Evolutionary conservation across 1,139 yeast genomes (phyloP).

Genomic region (Candida gigantensis): DNA sequence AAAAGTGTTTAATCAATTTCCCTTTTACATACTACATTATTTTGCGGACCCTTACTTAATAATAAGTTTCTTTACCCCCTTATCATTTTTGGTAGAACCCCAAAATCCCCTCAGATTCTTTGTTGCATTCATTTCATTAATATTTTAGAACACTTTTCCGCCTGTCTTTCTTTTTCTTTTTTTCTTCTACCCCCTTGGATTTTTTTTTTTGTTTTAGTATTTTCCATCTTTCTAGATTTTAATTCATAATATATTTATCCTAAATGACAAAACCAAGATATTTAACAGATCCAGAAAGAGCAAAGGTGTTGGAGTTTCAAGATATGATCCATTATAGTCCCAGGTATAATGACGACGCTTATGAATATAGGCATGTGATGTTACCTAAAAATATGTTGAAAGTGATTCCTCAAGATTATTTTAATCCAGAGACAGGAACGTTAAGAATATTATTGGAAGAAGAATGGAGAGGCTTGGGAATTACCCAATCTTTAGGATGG

Average conservation of each 20-base stretch:
- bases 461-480: slow-evolving; percentile 98
- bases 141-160: no score
- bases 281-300: slow-evolving; percentile 80
- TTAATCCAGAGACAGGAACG: slow-evolving; percentile 93
- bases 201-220: no score
- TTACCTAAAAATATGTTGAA: slow-evolving; percentile 95
- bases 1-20: no score
- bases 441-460: slow-evolving; percentile 87
- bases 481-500: slow-evolving; percentile 98
- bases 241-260: background rate
- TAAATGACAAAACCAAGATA: slow-evolving; percentile 57
- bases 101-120: no score
- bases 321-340: slow-evolving; percentile 95
- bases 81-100: no score
- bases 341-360: slow-evolving; percentile 84
- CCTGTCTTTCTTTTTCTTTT: no score
- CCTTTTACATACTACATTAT: no score
- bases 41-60: no score
- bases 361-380: slow-evolving; percentile 91
- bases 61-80: no score
- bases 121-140: no score
- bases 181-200: no score
- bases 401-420: slow-evolving; percentile 93
- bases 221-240: background rate
- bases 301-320: slow-evolving; percentile 85